A percentile compares a stretch with the other conserved stretches of the same genome.
Conservation (phyloP, 2,329 filamentous ascomycete species). For the Bisporella sp. region DNA sequence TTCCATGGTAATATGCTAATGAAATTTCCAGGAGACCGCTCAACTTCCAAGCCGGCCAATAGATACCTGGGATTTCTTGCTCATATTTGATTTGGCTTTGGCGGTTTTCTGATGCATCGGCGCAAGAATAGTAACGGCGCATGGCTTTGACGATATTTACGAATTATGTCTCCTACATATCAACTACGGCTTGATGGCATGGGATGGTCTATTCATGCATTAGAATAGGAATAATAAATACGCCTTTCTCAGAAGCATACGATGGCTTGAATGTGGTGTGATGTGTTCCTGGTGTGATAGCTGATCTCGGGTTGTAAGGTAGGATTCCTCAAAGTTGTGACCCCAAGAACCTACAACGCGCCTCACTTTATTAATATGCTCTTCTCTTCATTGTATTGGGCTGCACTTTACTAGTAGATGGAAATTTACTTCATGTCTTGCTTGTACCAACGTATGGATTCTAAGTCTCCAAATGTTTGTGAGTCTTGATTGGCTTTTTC, state of each 20-base stretch:
- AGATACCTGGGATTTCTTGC: conserved; percentile 7
- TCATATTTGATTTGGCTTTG: conserved; percentile 18
- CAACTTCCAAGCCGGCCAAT: conserved; percentile 20
- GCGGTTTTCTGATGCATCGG: conserved; percentile 17
- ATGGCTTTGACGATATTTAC: conserved; percentile 26
- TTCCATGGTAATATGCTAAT: conserved; percentile 29
- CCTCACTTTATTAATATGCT: too few species aligned
- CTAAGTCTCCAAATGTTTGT: too few species aligned
- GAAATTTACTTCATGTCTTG: too few species aligned
- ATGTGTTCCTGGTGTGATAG: too few species aligned
- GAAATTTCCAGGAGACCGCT: conserved; percentile 23
- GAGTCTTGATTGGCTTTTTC: too few species aligned
- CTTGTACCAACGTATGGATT: too few species aligned
- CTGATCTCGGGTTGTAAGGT: too few species aligned
- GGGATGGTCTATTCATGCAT: conserved; percentile 18
- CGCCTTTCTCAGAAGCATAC: conserved; percentile 1
- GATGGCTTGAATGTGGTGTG: too few species aligned
- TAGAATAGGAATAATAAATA: conserved; percentile 23
- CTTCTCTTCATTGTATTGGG: too few species aligned
- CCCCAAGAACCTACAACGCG: too few species aligned
- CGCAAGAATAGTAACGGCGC: conserved; percentile 17
- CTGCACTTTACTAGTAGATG: too few species aligned
- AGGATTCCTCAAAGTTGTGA: too few species aligned
- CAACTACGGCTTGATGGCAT: conserved; percentile 13
- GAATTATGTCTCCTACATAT: conserved; percentile 25